Base-by-base conservation (phyloP, 352 stramenopile genomes). In the Pilasporangium apinafurcum region DNA sequence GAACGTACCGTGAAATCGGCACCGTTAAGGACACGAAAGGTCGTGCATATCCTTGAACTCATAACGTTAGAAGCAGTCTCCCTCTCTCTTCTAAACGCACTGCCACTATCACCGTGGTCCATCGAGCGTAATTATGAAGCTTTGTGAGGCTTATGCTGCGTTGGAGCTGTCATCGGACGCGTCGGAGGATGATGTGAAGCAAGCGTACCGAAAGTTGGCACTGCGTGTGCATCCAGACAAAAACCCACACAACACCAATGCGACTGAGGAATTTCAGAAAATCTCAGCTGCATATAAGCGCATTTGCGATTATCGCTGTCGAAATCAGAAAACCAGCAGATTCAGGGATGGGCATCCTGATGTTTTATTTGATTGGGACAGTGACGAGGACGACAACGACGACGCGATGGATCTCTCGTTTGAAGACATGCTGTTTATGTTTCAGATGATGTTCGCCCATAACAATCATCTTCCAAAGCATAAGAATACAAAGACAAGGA, bases 391-490 rank as follows among this genome's bases (percentile, higher is more conserved):
- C 0, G 40, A 49, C 3, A 53, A 67, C 37, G 30, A 61, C n/a
- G 56, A 66, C 24, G 59, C 69, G 25, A 44, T 75, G 20, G 54
- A 70, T 36, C 53, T 67, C 29, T 76, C 73, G 20, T 68, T 83
- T 31, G 70, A 84, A 5, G 71, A 84, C 35, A 86, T 86, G 74
- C 68, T 86, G 28, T 69, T 72, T 51, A 83, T 86, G 74, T 86
- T 86, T 26, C 56, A 86, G 44, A 79, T 86, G 68, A 51, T 86
- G 51, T 86, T 86, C 53, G 62, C 62, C 38, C 36, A 32, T 25
- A 36, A 25, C 13, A 38, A n/a, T n/a, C n/a, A n/a, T n/a, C n/a
- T n/a, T n/a, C 37, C 10, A 28, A 35, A 27, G 16, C n/a, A 18
- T 25, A 44, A 49, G 21, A 53, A 29, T 28, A 63, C 50, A 26